Evolutionary conservation across 805 yeast genomes (phyloP), one percentile per base, ranked within the genome.

Genomic region (Candida awuae): DNA sequence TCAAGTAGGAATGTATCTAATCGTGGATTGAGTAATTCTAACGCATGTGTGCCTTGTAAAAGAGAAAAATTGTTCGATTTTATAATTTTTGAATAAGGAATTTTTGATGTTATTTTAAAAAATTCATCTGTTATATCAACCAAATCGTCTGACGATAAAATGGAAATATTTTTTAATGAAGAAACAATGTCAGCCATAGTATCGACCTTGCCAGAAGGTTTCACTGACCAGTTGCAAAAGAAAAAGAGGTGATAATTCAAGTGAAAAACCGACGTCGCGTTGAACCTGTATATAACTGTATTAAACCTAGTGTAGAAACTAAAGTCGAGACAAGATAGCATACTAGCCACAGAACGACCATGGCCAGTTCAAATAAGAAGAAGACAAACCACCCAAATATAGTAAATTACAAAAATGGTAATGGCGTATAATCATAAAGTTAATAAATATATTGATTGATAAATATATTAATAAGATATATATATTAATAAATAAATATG

Each of bases 31-130:
- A 77, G 68, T 12, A 80, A 70, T 56, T 88, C 97, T 44, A 86
- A 63, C 0, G 97, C 95, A 48, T 88, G 79, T 1, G 96, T 84
- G 0, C 96, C 94, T 49, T 85, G 86, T 45, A 81, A 66, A 33
- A 90, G 66, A 39, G 77, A 73, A 60, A 86, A 85, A 20, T 61
- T 61, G 0, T 75, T 70, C 8, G 73, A 67, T 49, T 76, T 76
- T 4, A 74, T 73, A 15, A 90, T 76, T 34, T 70, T 66, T 23
- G 78, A 80, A 28, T 71, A 69, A 14, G 39, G 37, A 9, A 58
- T 44, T 20, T 42, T 29, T 1, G 51, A 38, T 12, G 56, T 52
- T 15, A 73, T 61, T 4, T 55, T 44, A 35, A 70, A 65, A 29
- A 83, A 62, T n/a, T 61, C 55, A 4, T 59, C 51, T 0, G 88